Conservation (phyloP, 139 green algal genomes). For the Closterium sp. region DNA sequence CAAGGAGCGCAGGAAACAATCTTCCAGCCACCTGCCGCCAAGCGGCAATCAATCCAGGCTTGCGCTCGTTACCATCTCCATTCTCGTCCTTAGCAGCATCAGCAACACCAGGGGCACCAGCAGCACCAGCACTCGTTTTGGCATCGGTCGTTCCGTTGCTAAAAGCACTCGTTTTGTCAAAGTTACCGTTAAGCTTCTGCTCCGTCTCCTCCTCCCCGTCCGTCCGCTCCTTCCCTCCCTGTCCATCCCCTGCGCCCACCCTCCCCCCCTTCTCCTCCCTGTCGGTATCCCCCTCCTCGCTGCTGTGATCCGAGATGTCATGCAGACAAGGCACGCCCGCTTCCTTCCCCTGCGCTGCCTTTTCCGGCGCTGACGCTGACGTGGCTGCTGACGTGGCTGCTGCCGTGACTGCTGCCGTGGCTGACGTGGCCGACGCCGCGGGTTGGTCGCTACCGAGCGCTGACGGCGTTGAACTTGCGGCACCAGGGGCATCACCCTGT, state of each 20-base stretch:
- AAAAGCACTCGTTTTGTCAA: background rate
- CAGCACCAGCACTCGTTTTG: background rate
- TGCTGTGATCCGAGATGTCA: background rate
- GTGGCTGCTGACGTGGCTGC: background rate
- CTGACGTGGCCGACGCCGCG: background rate
- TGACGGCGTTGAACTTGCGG: background rate
- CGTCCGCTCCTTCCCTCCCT: background rate
- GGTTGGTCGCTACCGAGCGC: background rate
- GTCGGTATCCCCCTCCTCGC: background rate
- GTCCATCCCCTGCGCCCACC: background rate
- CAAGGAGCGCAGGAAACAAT: background rate
- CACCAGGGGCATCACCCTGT: background rate
- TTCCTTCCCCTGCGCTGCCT: background rate
- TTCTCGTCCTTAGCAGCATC: background rate
- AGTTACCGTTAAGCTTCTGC: no score
- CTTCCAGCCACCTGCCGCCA: background rate
- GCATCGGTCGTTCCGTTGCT: no score
- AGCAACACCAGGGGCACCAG: background rate
- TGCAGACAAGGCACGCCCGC: background rate
- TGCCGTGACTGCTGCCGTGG: no score
- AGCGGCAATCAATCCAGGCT: background rate
- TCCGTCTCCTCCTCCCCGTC: background rate
- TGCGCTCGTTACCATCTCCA: background rate
- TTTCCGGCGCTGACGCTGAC: background rate
- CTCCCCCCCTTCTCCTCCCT: background rate